Conservation (phyloP, 768 basidiomycete genomes). For the Sporobolomyces pararoseus region DNA sequence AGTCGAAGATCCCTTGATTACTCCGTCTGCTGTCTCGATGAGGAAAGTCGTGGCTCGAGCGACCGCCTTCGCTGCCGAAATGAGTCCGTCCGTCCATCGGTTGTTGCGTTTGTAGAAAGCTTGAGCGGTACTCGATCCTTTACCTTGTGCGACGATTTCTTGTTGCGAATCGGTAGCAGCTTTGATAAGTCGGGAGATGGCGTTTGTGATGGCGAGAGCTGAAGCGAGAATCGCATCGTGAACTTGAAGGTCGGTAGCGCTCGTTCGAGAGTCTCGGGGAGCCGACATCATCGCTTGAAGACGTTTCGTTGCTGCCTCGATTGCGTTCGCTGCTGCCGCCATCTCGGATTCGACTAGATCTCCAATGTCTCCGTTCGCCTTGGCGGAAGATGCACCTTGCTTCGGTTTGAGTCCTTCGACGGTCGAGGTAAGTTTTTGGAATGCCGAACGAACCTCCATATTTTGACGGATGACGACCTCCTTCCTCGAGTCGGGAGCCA, state of each 20-base stretch:
- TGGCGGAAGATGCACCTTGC: constrained; percentile 65
- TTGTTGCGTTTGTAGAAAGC: constrained; percentile 99
- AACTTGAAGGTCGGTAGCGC: constrained; percentile 87
- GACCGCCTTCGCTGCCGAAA: constrained; percentile 95
- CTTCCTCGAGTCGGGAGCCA: constrained; percentile 65
- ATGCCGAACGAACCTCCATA: constrained; percentile 72
- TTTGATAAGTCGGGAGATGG: constrained; percentile 88
- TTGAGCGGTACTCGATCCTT: constrained; percentile 82
- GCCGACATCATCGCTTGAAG: constrained; percentile 86
- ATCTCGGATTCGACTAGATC: constrained; percentile 96
- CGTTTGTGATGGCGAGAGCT: constrained; percentile 90
- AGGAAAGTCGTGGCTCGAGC: constrained; percentile 92
- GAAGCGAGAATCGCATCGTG: constrained; percentile 95
- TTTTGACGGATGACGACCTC: constrained; percentile 87
- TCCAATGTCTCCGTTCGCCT: constrained; percentile 86
- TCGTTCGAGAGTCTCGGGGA: constrained; percentile 82
- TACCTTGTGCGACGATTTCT: constrained; percentile 94
- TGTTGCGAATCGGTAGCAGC: constrained; percentile 97
- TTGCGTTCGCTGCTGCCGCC: constrained; percentile 84
- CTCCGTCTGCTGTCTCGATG: constrained; percentile 96
- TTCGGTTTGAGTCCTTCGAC: constrained; percentile 84
- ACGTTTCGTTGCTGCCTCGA: constrained; percentile 85
- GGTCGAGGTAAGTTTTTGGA: constrained; percentile 77
- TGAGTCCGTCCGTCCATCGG: constrained; percentile 98
- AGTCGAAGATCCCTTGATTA: constrained; percentile 83